Conservation (phyloP, 345 rosid genomes). For the Firmiana major region DNA sequence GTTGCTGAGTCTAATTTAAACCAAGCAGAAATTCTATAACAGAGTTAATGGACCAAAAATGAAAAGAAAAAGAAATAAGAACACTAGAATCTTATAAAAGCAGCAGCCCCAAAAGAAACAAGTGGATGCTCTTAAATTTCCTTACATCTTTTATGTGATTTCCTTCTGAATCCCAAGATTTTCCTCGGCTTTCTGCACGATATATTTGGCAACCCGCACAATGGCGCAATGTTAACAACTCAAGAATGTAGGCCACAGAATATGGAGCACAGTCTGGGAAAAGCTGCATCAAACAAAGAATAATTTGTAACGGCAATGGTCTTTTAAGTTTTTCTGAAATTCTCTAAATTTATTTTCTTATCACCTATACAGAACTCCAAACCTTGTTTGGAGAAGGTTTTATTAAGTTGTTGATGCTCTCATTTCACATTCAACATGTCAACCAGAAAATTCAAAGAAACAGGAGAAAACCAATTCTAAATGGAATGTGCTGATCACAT, state of each 20-base stretch:
- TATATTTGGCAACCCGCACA: constrained; percentile 88
- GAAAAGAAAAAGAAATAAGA: background rate
- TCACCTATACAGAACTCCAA: background rate
- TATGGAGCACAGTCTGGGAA: constrained; percentile 88
- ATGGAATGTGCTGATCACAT: background rate
- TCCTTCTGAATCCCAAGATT: constrained; percentile 76
- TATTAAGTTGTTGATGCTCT: background rate
- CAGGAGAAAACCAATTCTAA: background rate
- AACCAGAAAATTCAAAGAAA: background rate
- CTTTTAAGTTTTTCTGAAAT: background rate
- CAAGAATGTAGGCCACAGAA: constrained; percentile 78
- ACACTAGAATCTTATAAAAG: background rate
- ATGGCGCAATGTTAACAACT: constrained; percentile 65
- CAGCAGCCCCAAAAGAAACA: background rate
- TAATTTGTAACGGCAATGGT: background rate
- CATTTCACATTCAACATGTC: background rate
- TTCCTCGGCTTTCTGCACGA: constrained; percentile 79
- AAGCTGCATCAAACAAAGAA: constrained; percentile 50
- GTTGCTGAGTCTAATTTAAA: background rate
- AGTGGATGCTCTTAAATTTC: background rate
- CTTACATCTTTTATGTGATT: constrained; percentile 70
- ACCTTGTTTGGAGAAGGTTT: background rate
- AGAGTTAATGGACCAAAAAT: background rate
- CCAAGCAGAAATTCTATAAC: background rate
- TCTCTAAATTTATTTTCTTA: background rate